A percentile compares a stretch with the other conserved stretches of the same genome.
Evolutionary conservation across 306 rosid species (phyloP).

Genomic region (Medicago truncatula): DNA sequence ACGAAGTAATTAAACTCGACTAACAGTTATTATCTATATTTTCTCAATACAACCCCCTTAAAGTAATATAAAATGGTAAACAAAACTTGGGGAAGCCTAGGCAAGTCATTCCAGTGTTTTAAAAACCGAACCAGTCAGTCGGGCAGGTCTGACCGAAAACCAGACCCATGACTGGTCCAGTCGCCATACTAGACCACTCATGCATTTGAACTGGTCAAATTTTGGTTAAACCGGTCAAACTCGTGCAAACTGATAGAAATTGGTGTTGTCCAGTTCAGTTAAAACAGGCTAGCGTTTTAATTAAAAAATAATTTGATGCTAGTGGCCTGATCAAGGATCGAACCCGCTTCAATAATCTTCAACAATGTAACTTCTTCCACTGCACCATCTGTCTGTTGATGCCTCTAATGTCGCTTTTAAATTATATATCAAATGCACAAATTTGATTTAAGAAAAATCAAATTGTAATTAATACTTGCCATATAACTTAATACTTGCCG

Average conservation of each 20-base stretch:
- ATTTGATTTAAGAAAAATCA: background rate
- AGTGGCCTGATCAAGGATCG: background rate
- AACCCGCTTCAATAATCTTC: background rate
- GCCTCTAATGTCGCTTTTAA: background rate
- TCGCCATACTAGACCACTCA: background rate
- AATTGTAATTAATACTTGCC: conserved; percentile 1
- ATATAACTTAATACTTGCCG: background rate
- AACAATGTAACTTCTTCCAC: background rate
- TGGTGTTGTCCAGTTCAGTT: background rate
- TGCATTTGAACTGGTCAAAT: background rate
- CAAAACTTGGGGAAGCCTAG: conserved; percentile 5
- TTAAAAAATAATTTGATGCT: background rate
- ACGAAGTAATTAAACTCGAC: background rate
- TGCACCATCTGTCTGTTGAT: background rate
- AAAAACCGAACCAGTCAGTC: background rate
- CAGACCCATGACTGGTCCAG: background rate
- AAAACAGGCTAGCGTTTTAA: background rate
- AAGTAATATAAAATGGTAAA: conserved; percentile 2
- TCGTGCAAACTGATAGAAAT: background rate
- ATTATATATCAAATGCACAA: background rate
- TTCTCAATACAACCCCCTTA: background rate
- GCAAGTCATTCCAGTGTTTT: background rate
- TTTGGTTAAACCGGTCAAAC: background rate
- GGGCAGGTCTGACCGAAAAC: no score
- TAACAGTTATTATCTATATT: conserved; percentile 16